phyloP scores from a whole-genome alignment of 768 basidiomycete species.

The Hortiboletus flavorubellus region DNA sequence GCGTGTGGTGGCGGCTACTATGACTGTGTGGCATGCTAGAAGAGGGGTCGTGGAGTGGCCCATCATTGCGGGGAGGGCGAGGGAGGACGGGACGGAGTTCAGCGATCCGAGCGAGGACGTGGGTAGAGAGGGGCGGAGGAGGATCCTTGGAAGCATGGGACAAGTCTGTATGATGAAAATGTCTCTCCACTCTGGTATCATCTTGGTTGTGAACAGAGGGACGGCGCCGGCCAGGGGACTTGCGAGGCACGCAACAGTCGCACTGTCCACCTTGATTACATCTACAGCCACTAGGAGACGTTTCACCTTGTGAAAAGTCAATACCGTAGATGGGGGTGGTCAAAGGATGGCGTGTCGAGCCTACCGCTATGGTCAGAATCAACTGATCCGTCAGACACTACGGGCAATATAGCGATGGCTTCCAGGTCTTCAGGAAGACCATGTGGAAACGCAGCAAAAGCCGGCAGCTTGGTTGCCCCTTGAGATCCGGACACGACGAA shows the following conservation, averaged over 20 bases:
- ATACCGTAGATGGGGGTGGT: constrained; percentile 37
- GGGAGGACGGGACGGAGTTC: constrained; percentile 71
- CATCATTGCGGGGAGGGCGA: constrained; percentile 42
- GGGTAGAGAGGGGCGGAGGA: constrained; percentile 36
- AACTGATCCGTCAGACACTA: constrained; percentile 47
- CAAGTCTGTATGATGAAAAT: constrained; percentile 18
- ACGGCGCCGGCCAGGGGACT: constrained; percentile 37
- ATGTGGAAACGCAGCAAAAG: constrained; percentile 75
- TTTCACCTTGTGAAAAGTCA: constrained; percentile 47
- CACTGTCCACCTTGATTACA: constrained; percentile 46
- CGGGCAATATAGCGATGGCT: constrained; percentile 39
- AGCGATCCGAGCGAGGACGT: constrained; percentile 58
- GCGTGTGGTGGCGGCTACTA: constrained; percentile 42
- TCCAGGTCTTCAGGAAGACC: constrained; percentile 71
- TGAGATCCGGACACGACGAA: constrained; percentile 31
- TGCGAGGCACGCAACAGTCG: constrained; percentile 55
- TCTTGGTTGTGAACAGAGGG: constrained; percentile 28
- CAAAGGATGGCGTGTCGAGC: constrained; percentile 47
- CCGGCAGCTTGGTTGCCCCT: constrained; percentile 61
- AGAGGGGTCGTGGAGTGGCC: constrained; percentile 49
- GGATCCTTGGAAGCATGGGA: constrained; percentile 9
- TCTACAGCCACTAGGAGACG: constrained; percentile 46
- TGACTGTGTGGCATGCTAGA: constrained; percentile 41
- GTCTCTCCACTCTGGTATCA: constrained; percentile 29
- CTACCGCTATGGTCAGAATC: constrained; percentile 68